Evolutionary conservation across 306 rosid genomes (phyloP).

Genomic region (Pachyrhizus erosus): DNA sequence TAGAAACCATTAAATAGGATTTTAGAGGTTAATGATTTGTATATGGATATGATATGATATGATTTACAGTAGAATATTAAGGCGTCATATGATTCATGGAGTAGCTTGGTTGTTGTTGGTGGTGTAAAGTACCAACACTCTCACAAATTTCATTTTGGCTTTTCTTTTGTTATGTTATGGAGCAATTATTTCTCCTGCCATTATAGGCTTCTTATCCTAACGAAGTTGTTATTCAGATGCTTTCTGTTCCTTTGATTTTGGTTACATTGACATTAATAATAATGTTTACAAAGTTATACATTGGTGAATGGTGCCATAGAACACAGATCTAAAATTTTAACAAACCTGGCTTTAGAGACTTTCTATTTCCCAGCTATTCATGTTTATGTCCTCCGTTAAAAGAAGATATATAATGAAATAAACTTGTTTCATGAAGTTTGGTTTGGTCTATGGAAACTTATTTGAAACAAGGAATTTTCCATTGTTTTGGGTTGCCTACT

Average conservation of each 20-base stretch:
- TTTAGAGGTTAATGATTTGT: background rate
- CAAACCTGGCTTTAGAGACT: background rate
- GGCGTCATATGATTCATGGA: background rate
- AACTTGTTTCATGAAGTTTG: background rate
- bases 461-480: background rate
- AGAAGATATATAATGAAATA: background rate
- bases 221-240: background rate
- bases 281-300: background rate
- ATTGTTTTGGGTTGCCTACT: background rate
- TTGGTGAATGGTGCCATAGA: slow-evolving; percentile 5
- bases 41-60: background rate
- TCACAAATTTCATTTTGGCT: background rate
- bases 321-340: background rate
- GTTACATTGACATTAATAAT: background rate
- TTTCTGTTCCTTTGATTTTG: slow-evolving; percentile 19
- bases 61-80: background rate
- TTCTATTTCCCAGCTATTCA: background rate
- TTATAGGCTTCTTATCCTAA: slow-evolving; percentile 1
- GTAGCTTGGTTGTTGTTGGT: background rate
- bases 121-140: background rate
- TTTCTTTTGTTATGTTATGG: background rate
- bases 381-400: background rate
- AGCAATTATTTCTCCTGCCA: background rate
- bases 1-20: background rate
- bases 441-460: background rate